phyloP scores from a whole-genome alignment of 345 rosid species.

The Boechera divaricarpa region DNA sequence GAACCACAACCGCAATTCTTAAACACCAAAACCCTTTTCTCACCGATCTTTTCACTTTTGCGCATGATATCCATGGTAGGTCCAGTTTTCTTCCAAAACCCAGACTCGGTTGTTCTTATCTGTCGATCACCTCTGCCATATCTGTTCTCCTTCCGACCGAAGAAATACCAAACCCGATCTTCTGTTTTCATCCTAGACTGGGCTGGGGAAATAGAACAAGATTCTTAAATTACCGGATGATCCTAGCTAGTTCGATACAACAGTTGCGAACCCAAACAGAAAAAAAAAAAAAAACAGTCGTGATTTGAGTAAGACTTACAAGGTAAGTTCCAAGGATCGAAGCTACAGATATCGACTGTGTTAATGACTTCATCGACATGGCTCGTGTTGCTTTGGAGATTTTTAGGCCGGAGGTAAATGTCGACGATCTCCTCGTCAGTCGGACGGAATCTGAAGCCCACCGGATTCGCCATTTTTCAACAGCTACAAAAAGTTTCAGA shows the following conservation, averaged over 20 bases:
- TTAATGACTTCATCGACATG: conserved; percentile 34
- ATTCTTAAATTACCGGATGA: too few species aligned
- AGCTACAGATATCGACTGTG: conserved; percentile 49
- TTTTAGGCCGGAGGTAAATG: conserved; percentile 44
- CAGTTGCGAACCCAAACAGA: too few species aligned
- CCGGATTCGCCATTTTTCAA: neutral
- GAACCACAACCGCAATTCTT: neutral
- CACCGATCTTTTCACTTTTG: conserved; percentile 44
- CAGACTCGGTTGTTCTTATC: conserved; percentile 17
- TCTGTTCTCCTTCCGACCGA: conserved; percentile 13
- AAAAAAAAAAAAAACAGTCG: too few species aligned
- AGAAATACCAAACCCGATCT: conserved; percentile 17
- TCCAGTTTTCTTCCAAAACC: conserved; percentile 44
- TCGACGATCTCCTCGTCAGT: conserved; percentile 52
- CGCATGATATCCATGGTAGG: conserved; percentile 24
- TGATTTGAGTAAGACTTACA: conserved; percentile 17
- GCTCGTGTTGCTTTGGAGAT: conserved; percentile 18
- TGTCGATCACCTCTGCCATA: conserved; percentile 27
- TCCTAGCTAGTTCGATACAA: too few species aligned
- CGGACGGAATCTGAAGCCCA: conserved; percentile 57
- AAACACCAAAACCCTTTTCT: conserved; percentile 56
- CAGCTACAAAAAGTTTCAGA: too few species aligned
- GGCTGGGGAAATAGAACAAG: too few species aligned
- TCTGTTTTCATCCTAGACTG: neutral
- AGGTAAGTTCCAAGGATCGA: conserved; percentile 59